Base-by-base conservation (phyloP, 2,329 filamentous ascomycete species). In the Dactylonectria macrodidyma region DNA sequence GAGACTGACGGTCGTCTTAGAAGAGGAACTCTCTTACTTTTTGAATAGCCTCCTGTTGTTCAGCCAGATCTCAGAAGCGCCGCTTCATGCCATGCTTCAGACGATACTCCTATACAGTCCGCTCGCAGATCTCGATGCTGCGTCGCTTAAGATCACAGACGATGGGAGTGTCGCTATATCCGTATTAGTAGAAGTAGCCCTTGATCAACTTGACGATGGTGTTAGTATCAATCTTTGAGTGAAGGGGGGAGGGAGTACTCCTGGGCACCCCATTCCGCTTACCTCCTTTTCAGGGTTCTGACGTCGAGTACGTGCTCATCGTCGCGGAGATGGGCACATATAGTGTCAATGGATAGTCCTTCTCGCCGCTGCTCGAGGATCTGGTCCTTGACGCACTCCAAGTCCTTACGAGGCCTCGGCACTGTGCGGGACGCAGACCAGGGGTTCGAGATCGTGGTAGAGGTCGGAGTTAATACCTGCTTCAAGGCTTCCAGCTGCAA, bases 401-500 rank as follows among this genome's bases (percentile, higher is more conserved):
- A n/a, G 41, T 22, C 41, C 41, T 46, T 46, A n/a, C 41, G 14
- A 6, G 41, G 41, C 41, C 41, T 16, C 8, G n/a, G 41, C 41
- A 46, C 22, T n/a, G 14, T 22, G 41, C 16, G 41, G 8, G 16
- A 46, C 41, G 41, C 36, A 41, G 36, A 41, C 36, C 36, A 41
- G 36, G 36, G 36, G 36, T 41, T 41, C 36, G 36, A 41, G 36
- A 41, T 41, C 4, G 36, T 41, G 4, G 36, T 41, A 41, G 36
- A 41, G 36, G 36, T 41, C 36, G 36, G 36, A 30, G 26, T 30
- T 30, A 2, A 30, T 30, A 30, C 26, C 26, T 30, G 26, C 26
- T n/a, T 22, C 36, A 79, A 82, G 66, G 72, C 73, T 6, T 24
- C 41, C n/a, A 41, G 41, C n/a, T 36, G 54, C n/a, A 44, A 57